Conservation (phyloP, 148 eudicot species). For the Nyssa sinensis region DNA sequence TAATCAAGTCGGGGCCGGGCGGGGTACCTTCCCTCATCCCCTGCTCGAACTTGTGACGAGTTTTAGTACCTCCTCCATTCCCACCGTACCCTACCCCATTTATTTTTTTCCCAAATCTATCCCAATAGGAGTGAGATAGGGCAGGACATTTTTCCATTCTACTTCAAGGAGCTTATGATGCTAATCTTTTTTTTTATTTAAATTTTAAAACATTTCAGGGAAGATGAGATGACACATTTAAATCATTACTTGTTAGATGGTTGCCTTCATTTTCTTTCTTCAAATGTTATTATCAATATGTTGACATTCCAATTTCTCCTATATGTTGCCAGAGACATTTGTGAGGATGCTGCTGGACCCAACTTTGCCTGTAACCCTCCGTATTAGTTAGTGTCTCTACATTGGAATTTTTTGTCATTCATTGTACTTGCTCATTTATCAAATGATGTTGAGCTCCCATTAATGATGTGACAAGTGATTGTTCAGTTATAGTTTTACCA, state of each 20-base stretch:
- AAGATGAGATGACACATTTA: neutral
- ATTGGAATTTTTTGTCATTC: neutral
- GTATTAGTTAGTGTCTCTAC: constrained; percentile 37
- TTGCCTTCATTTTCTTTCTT: neutral
- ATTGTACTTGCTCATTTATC: neutral
- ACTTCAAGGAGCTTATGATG: no score
- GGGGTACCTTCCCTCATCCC: no score
- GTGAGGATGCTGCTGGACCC: constrained; percentile 46
- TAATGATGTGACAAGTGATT: neutral
- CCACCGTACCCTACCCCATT: no score
- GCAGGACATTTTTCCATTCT: no score
- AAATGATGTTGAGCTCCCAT: neutral
- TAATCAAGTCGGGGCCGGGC: no score
- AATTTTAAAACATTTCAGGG: neutral
- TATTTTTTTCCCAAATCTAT: no score
- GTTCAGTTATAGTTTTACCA: neutral
- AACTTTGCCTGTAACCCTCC: constrained; percentile 33
- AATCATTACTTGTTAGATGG: neutral
- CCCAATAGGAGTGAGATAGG: no score
- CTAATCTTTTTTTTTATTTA: no score
- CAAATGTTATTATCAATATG: constrained; percentile 3
- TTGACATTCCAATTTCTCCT: neutral
- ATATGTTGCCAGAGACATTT: constrained; percentile 35
- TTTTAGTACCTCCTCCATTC: no score
- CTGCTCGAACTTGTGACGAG: no score